Base-by-base conservation (phyloP, 78 protist genomes). In the Dictyostelium capitatum region DNA sequence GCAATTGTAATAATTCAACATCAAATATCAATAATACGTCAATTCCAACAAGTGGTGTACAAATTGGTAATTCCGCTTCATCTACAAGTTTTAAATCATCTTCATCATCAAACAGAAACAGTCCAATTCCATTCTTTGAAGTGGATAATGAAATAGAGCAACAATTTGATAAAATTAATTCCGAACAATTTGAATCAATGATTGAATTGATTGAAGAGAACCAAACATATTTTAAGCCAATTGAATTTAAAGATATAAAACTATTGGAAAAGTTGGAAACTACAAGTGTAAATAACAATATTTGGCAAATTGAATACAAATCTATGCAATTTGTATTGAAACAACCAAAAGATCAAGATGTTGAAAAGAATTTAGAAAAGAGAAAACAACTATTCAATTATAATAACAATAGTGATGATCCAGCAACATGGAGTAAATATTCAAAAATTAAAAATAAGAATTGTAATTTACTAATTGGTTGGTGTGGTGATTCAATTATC, bases 271-370 rank as follows among this genome's bases (percentile, higher is more conserved):
- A 67, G 17, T 32, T 67, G 7, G 75, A 67, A 6, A 6, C 47
- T 28, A 62, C 23, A 10, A 15, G 43, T 15, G 32, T 15, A 67
- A 28, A 19, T 15, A 67, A 32, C 30, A 67, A 67, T 67, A 67
- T 67, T 32, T 67, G 75, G 75, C 75, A 67, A 32, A 32, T 67
- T 17, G 75, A 67, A 67, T 67, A 67, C 15, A 67, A 67, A 67
- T 32, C 43, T 12, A 67, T n/a, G 25, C 47, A 25, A 67, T 67
- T 67, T 4, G 75, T 67, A 11, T 67, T 67, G 32, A 67, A 67
- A 32, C 75, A 67, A 67, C 75, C 75, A 25, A 67, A 67, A 67
- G 75, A 67, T 67, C 47, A 25, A 67, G 48, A 67, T 32, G 28
- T 20, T 5, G 48, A 25, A 2, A 67, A 67, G 15, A 32, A 25